Evolutionary conservation across 306 rosid species (phyloP).

Genomic region (Cucurbita ficifolia): DNA sequence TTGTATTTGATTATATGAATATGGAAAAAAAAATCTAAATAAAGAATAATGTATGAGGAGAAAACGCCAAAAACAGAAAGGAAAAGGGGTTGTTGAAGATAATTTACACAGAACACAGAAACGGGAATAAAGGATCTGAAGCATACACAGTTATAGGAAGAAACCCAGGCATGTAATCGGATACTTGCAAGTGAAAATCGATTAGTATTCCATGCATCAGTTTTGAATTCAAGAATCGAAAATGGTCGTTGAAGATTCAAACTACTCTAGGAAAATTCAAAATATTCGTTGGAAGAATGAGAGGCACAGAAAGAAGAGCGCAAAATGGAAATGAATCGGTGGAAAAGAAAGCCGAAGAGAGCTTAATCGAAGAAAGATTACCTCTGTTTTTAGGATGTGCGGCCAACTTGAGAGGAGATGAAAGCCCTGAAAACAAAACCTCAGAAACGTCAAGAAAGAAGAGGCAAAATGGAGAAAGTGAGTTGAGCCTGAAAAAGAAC

Average conservation of each 20-base stretch:
- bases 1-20: too few species aligned
- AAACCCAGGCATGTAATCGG: background rate
- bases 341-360: background rate
- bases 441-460: too few species aligned
- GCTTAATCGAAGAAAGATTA: background rate
- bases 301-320: background rate
- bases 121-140: background rate
- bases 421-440: background rate
- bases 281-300: background rate
- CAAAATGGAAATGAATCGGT: background rate
- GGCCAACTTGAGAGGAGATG: background rate
- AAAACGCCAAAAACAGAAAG: background rate
- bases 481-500: background rate
- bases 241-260: background rate
- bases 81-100: too few species aligned
- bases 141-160: background rate
- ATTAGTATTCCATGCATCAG: background rate
- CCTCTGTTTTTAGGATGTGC: background rate
- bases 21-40: too few species aligned
- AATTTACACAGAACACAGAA: background rate
- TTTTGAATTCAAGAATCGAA: too few species aligned
- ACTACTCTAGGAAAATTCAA: background rate
- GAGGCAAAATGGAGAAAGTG: background rate
- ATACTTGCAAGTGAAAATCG: background rate
- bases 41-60: background rate